These are phyloP conservation scores for Melanogaster broomeanus DNA, from an alignment of 768 basidiomycete genomes.

Conservation along the genomic window DNA sequence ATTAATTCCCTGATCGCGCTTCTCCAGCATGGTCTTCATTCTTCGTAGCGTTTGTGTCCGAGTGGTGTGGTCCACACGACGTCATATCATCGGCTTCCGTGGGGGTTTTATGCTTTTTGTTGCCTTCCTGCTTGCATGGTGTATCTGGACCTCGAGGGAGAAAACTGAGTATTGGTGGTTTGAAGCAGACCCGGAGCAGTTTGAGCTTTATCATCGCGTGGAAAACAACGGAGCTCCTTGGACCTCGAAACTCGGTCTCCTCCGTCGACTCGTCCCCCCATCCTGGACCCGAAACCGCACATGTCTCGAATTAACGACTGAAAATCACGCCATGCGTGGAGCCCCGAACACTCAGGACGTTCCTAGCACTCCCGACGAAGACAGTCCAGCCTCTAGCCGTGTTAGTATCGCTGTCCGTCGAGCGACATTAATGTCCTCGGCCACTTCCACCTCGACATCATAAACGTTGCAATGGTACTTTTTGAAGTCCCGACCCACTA, in stretches of 20 bases:
- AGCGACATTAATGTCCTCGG: background rate
- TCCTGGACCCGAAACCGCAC: background rate
- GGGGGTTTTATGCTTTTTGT: slow-evolving; percentile 34
- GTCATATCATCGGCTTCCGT: slow-evolving; percentile 22
- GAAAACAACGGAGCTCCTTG: background rate
- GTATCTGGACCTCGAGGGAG: slow-evolving; percentile 36
- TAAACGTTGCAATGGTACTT: too few species aligned
- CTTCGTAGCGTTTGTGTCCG: slow-evolving; percentile 22
- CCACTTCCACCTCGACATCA: background rate
- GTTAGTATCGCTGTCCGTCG: background rate
- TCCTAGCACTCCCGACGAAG: background rate
- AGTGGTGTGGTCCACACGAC: slow-evolving; percentile 23
- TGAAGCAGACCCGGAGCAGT: slow-evolving; percentile 12
- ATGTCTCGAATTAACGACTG: background rate
- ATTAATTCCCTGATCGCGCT: background rate
- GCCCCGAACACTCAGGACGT: background rate
- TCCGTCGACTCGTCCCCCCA: background rate
- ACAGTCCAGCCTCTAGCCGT: background rate
- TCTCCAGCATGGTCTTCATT: slow-evolving; percentile 30
- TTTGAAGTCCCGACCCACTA: too few species aligned
- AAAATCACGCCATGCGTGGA: slow-evolving; percentile 1
- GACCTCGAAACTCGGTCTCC: background rate
- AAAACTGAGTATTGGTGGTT: slow-evolving; percentile 25
- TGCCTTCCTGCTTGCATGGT: slow-evolving; percentile 42
- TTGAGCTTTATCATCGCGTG: background rate